Base-by-base conservation (phyloP, 441 rosid species). In the Syzygium syzygioides region DNA sequence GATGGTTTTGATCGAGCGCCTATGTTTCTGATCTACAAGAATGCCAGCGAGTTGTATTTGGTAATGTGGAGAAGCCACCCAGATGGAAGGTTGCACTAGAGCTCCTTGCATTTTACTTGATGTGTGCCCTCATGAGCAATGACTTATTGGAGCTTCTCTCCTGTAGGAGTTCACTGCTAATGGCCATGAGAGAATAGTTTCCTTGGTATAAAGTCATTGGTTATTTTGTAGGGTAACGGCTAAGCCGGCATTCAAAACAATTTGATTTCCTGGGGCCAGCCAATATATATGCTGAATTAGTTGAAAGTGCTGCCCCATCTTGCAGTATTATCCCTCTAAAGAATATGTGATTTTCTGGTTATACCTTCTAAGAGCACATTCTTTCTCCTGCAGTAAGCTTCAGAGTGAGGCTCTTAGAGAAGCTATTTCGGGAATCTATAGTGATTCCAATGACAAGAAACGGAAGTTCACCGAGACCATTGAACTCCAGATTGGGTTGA, bases 401-500 rank as follows among this genome's bases (percentile, higher is more conserved):
- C 95, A 94, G 94, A 93, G 98, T 79, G 99, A 98, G 32, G 94
- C 97, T 4, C 87, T 96, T 80, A 94, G 96, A 89, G 99, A 98
- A 90, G 99, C 98, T 2, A 95, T 98, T 87, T 52, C 98, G 2
- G 88, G 89, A 79, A 94, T 96, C 86, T 83, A 90, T 93, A 87
- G 88, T 64, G 91, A 93, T 76, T 90, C 94, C 17, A 93, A 91
- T 76, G 99, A 96, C 91, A 96, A 94, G 32, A 91, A 94, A 34
- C 93, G 98, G 4, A 98, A 96, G 84, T 98, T 98, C 90, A 93
- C 95, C 2, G 99, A 98, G 94, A 96, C 99, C 6, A 92, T 98
- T 85, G 99, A 98, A 89, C 98, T 98, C 55, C 99, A 98, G 95
- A 96, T 98, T 91, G 99, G 99, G 23, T 95, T 98, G 89, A 98